Conservation (phyloP, 345 rosid species). For the Leavenworthia alabamica region DNA sequence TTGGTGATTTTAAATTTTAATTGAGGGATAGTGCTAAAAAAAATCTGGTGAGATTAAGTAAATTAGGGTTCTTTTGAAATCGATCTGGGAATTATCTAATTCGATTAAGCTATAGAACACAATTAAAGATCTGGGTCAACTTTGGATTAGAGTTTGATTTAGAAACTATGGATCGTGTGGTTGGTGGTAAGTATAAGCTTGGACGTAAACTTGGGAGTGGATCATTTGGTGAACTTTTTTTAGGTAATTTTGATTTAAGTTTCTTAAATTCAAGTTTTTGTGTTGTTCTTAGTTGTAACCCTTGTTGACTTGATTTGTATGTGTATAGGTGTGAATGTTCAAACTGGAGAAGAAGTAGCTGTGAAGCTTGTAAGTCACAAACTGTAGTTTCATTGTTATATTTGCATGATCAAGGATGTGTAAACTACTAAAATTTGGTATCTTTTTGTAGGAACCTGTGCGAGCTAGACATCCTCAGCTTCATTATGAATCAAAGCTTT, state of each 20-base stretch:
- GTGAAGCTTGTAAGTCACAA: slow-evolving; percentile 63
- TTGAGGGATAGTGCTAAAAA: neutral
- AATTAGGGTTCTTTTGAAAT: slow-evolving; percentile 20
- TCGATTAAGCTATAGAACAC: neutral
- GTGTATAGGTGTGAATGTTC: slow-evolving; percentile 63
- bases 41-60: neutral
- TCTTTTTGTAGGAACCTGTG: slow-evolving; percentile 56
- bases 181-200: slow-evolving; percentile 88
- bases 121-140: slow-evolving; percentile 29
- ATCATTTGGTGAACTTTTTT: slow-evolving; percentile 91
- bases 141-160: slow-evolving; percentile 15
- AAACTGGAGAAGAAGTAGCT: slow-evolving; percentile 91
- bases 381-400: neutral
- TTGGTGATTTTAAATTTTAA: neutral
- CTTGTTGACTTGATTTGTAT: slow-evolving; percentile 1
- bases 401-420: neutral
- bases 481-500: slow-evolving; percentile 80
- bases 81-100: slow-evolving; percentile 8
- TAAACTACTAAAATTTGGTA: neutral
- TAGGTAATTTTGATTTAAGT: slow-evolving; percentile 39
- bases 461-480: slow-evolving; percentile 89
- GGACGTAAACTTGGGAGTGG: slow-evolving; percentile 97
- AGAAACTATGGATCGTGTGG: slow-evolving; percentile 57
- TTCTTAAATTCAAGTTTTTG: neutral
- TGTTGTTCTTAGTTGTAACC: neutral